Evolutionary conservation across 1,284 basidiomycete genomes (phyloP), one percentile per base, ranked within the genome.

Genomic region (Puccinia hordei): DNA sequence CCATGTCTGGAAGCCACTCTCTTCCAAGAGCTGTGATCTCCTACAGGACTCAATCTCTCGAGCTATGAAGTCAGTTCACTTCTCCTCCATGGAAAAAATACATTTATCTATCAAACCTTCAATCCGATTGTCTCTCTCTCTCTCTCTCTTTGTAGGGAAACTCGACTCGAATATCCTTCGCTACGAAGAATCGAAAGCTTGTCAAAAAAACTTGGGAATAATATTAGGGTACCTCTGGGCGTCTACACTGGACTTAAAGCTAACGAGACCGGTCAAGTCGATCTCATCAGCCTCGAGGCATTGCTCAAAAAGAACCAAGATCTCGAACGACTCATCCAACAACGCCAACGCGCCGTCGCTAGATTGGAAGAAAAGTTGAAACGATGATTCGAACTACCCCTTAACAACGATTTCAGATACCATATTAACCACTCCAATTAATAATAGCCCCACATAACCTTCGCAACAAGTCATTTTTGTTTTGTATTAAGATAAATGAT

Each of bases 1-100:
- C 46, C 46, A 30, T 33, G 44, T 65, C 35, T 80, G 77, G 77
- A 80, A 80, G 57, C 68, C 77, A n/a, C 55, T 80, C 38, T 80
- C 77, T 10, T 24, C 57, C 9, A 49, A 61, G 53, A 80, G 68
- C 59, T 73, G 77, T n/a, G 46, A 80, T 9, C 6, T 80, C 33
- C 19, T 80, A 1, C 66, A 80, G 41, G 77, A 72, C 9, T 53
- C 66, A 0, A 33, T 80, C 27, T 22, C 55, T 8, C 41, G 55
- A 22, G 66, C 77, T 22, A 80, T 73, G 27, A 44, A 65, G 55
- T 80, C 35, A 33, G 49, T 61, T 12, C 27, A n/a, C n/a, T 9
- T n/a, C 49, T 30, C 22, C 17, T 41, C 15, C 2, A 2, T 27
- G 10, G 10, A 22, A 63, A 63, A 19, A 22, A 13, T n/a, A 15